Conservation (phyloP, 352 stramenopile genomes). For the Thraustochytrium sp. region DNA sequence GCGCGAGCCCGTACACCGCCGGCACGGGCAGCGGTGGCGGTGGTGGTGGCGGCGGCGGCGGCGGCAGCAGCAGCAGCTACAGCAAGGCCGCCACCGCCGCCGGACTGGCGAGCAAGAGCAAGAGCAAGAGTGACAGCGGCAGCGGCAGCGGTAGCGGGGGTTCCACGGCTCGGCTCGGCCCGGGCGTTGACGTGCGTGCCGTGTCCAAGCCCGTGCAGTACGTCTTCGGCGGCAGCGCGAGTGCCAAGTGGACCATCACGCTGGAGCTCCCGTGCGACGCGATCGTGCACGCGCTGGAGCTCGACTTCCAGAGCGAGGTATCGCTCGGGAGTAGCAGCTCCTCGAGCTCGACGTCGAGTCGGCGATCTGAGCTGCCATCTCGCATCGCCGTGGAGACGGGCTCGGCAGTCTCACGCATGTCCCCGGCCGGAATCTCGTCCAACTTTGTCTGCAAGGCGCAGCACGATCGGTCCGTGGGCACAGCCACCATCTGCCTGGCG, state of each 20-base stretch:
- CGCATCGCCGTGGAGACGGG: conserved; percentile 35
- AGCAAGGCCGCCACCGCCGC: too few relatives aligned
- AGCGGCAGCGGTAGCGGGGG: too few relatives aligned
- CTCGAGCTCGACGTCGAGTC: background rate
- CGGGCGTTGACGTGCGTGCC: too few relatives aligned
- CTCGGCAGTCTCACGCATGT: conserved; percentile 18
- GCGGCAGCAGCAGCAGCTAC: too few relatives aligned
- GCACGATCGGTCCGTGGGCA: background rate
- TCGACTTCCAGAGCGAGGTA: conserved; percentile 3
- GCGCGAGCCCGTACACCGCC: too few relatives aligned
- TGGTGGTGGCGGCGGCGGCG: too few relatives aligned
- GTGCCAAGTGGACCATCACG: background rate
- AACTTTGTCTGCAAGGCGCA: background rate
- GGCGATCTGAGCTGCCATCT: background rate
- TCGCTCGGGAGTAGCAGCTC: background rate
- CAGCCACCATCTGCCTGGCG: conserved; percentile 11
- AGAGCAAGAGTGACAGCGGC: too few relatives aligned
- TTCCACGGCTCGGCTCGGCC: too few relatives aligned
- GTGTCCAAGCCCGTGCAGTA: background rate
- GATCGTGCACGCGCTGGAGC: conserved; percentile 27
- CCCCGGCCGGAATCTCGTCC: conserved; percentile 16
- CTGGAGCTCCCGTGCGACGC: conserved; percentile 36
- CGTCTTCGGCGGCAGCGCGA: background rate
- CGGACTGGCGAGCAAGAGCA: too few relatives aligned
- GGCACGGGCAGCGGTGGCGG: too few relatives aligned